Percentiles rank a stretch among this genome's conserved stretches.
Evolutionary conservation across 768 basidiomycete genomes (phyloP).

Genomic region (Lanmaoa pseudosensibilis): DNA sequence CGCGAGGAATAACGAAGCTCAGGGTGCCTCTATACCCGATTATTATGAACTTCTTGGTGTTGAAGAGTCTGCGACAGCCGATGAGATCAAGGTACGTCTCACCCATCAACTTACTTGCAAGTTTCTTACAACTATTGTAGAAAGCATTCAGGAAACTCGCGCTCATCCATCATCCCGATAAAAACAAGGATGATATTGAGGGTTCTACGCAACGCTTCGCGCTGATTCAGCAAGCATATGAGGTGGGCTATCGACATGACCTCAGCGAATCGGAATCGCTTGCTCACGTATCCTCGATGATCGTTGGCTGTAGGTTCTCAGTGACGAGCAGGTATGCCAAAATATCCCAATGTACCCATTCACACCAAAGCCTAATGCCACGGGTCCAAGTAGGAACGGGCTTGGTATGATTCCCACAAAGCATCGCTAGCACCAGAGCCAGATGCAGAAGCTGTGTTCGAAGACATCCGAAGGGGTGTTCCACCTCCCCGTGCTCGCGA

Average conservation of each 20-base stretch:
- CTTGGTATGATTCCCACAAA: conserved; percentile 96
- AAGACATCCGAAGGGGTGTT: conserved; percentile 76
- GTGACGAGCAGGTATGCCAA: conserved; percentile 84
- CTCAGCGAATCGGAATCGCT: neutral
- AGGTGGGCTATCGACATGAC: conserved; percentile 48
- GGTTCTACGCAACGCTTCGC: conserved; percentile 88
- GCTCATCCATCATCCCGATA: conserved; percentile 83
- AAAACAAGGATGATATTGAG: conserved; percentile 81
- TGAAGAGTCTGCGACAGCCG: conserved; percentile 75
- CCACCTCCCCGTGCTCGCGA: conserved; percentile 55
- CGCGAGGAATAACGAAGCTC: conserved; percentile 32
- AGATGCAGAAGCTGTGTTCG: conserved; percentile 81
- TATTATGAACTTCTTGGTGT: conserved; percentile 85
- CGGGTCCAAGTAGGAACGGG: conserved; percentile 75
- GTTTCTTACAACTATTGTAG: conserved; percentile 38
- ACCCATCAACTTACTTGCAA: neutral
- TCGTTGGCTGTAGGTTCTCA: conserved; percentile 76
- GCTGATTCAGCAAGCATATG: conserved; percentile 90
- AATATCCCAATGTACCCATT: conserved; percentile 1
- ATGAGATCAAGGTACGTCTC: conserved; percentile 79
- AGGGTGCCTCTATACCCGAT: conserved; percentile 43
- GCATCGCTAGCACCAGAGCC: conserved; percentile 77
- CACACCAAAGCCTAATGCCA: conserved; percentile 13
- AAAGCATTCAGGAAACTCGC: conserved; percentile 83
- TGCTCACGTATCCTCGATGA: neutral